These are phyloP conservation scores for Graphium sp. DNA, from an alignment of 2,329 filamentous ascomycete species.

Conservation along the genomic window DNA sequence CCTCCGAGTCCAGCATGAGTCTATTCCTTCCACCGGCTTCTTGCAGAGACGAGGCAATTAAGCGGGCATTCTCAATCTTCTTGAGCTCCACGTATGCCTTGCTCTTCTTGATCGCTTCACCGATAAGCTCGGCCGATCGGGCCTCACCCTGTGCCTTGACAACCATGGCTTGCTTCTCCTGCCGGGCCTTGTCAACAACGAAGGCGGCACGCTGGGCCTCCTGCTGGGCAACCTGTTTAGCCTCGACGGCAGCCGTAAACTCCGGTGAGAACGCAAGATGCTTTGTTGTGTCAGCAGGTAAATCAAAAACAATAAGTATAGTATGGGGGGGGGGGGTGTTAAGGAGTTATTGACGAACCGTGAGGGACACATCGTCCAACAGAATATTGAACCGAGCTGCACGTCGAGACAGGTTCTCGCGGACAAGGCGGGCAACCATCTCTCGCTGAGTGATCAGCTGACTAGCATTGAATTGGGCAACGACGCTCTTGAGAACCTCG, in stretches of 20 bases:
- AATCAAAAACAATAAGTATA: not conserved
- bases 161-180: conserved; percentile 98
- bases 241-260: conserved; percentile 57
- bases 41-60: conserved; percentile 77
- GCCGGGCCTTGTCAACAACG: conserved; percentile 93
- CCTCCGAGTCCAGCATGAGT: conserved; percentile 81
- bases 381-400: conserved; percentile 95
- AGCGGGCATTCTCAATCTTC: conserved; percentile 91
- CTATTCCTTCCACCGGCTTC: conserved; percentile 80
- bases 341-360: conserved; percentile 36
- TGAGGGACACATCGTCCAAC: conserved; percentile 91
- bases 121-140: conserved; percentile 91
- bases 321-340: not conserved
- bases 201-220: conserved; percentile 95
- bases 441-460: conserved; percentile 98
- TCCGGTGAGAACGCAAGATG: conserved; percentile 59
- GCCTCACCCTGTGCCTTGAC: conserved; percentile 98
- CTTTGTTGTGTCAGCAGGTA: conserved; percentile 15
- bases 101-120: conserved; percentile 99
- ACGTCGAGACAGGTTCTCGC: conserved; percentile 81
- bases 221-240: conserved; percentile 66
- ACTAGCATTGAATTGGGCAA: conserved; percentile 96
- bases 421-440: conserved; percentile 78
- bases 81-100: conserved; percentile 92
- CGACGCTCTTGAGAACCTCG: conserved; percentile 95